These are phyloP conservation scores for Aschersonia sp. DNA, from an alignment of 2,329 filamentous ascomycete genomes.

Conservation along the genomic window DNA sequence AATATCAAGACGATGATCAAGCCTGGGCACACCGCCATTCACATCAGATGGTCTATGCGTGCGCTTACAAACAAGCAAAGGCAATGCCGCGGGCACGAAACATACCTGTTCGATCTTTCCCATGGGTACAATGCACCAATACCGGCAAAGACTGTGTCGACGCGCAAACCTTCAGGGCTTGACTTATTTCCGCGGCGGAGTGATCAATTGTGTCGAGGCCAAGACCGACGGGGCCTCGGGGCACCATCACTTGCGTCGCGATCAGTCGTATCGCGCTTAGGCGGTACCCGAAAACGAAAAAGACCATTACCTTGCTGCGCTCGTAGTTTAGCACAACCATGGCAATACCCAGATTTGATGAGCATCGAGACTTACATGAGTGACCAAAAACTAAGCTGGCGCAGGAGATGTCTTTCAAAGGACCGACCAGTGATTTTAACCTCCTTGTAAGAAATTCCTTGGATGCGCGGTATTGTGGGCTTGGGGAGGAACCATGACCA, in stretches of 20 bases:
- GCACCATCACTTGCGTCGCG: conserved; percentile 54
- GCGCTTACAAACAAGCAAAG: too few species aligned
- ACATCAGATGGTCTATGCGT: background rate
- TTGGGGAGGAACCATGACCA: conserved; percentile 29
- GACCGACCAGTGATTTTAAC: conserved; percentile 62
- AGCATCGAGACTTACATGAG: conserved; percentile 34
- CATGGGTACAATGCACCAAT: conserved; percentile 75
- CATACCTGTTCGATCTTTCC: conserved; percentile 55
- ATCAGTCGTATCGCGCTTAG: conserved; percentile 57
- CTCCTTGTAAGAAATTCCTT: conserved; percentile 46
- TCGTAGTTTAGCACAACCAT: too few species aligned
- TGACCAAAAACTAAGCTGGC: conserved; percentile 52
- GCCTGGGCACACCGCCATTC: conserved; percentile 33
- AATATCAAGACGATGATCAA: conserved; percentile 55
- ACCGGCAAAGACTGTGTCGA: conserved; percentile 38
- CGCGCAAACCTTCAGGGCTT: conserved; percentile 16
- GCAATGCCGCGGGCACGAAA: background rate
- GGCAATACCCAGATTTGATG: too few species aligned
- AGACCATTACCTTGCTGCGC: conserved; percentile 31
- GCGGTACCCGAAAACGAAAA: conserved; percentile 54
- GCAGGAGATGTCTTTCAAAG: conserved; percentile 55
- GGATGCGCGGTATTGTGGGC: conserved; percentile 44
- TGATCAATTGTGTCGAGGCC: conserved; percentile 55
- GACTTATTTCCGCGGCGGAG: conserved; percentile 46
- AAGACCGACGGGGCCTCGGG: conserved; percentile 56